phyloP scores from a whole-genome alignment of 768 basidiomycete species.

The Paxillus involutus region DNA sequence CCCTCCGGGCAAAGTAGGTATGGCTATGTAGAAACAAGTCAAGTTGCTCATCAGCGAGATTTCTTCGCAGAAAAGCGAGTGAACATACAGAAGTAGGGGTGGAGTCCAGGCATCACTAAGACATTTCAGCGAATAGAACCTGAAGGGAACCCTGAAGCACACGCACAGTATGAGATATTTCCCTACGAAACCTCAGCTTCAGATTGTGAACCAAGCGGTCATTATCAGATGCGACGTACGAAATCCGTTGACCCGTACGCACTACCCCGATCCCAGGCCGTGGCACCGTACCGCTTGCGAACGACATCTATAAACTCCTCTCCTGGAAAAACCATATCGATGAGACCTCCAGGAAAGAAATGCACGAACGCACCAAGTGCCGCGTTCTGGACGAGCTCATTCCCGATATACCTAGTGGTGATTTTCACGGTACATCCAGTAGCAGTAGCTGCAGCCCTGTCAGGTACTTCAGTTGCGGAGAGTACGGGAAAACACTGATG shows the following conservation, averaged over 20 bases:
- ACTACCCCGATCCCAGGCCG: slow-evolving; percentile 70
- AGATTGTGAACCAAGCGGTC: not conserved
- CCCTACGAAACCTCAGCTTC: slow-evolving; percentile 14
- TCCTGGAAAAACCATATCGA: slow-evolving; percentile 36
- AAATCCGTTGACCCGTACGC: slow-evolving; percentile 79
- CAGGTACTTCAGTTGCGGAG: not conserved
- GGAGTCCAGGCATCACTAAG: slow-evolving; percentile 63
- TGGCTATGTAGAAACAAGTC: slow-evolving; percentile 44
- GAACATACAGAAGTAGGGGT: slow-evolving; percentile 59
- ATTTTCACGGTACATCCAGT: slow-evolving; percentile 60
- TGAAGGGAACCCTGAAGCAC: not conserved
- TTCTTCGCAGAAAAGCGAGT: not conserved
- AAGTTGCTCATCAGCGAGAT: not conserved
- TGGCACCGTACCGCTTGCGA: slow-evolving; percentile 56
- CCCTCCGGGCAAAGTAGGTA: slow-evolving; percentile 68
- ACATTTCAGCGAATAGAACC: slow-evolving; percentile 1
- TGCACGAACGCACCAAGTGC: slow-evolving; percentile 46
- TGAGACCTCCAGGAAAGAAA: not conserved
- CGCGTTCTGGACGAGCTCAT: slow-evolving; percentile 69
- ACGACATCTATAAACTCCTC: slow-evolving; percentile 64
- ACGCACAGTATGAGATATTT: slow-evolving; percentile 70
- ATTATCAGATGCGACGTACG: slow-evolving; percentile 41
- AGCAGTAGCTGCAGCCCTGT: slow-evolving; percentile 65
- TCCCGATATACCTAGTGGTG: slow-evolving; percentile 32
- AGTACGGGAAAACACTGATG: not conserved